Base-by-base conservation (phyloP, 768 basidiomycete genomes). In the Trametes punicea region DNA sequence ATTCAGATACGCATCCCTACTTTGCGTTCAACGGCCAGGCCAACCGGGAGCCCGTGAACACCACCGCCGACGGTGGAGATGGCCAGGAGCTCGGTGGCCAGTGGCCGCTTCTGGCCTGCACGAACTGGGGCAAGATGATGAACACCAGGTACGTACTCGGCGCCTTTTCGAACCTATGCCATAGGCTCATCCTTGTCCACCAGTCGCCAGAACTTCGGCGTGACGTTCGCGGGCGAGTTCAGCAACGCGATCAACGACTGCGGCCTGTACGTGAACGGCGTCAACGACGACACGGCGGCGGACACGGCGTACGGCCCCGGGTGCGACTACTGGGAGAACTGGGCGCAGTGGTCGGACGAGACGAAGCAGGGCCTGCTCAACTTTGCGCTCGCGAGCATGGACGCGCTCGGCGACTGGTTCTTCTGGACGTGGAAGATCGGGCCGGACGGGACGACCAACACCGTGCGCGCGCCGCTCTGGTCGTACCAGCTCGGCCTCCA, bases 341-440 rank as follows among this genome's bases (percentile, higher is more conserved):
- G 74, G 55, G 68, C 72, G 52, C 71, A 70, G 18, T 88, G 80
- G 80, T 73, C 74, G 53, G 71, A 72, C 31, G 70, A 74, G 7
- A 74, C 71, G 61, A 84, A 81, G 68, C 70, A 69, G 13, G 81
- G 81, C n/a, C 64, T 86, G 10, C 68, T 69, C 69, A 69, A 75
- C 59, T 80, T 82, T 60, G 75, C 75, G 3, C 67, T 78, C 57
- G 76, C 81, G 29, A 76, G 77, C 52, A 86, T 87, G 84, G 85
- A 87, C 55, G 80, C 84, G 1, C 71, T 86, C 46, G 75, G 78
- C 60, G 78, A 87, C 65, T 86, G 76, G 75, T 88, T 87, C 74
- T 88, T 80, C 76, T 88, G 87, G 87, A 87, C 84, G n/a, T 87
- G 86, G 87, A 87, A 85, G 75, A 81, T 87, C 51, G 85, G 83